Base-by-base conservation (phyloP, 2,329 filamentous ascomycete species). In the Fusarium dimerum region DNA sequence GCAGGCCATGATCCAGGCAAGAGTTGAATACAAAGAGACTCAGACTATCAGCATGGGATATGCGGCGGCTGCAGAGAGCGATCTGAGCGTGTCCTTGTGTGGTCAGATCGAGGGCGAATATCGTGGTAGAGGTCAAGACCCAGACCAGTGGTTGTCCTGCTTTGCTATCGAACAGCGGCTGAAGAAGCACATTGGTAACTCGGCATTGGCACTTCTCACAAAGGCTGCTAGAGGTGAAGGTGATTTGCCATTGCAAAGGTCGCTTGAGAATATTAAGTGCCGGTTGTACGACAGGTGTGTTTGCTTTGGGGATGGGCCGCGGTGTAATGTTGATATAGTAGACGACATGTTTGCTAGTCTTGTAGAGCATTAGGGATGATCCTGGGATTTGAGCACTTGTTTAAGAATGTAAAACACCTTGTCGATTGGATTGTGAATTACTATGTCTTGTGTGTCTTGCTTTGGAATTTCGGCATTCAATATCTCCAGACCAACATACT, bases 401-500 rank as follows among this genome's bases (percentile, higher is more conserved):
- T 26, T 26, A 26, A 26, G 4, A 7, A 5, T 26, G 20, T 26
- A 26, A 26, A 26, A 26, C 20, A 26, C 4, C 7, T 26, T 26
- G 20, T 26, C 7, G 20, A 26, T 26, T 26, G 20, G 7, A 7
- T 26, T 26, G 20, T 26, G 20, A 26, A 7, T 26, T 26, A 26
- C 20, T 26, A 26, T 26, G 20, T 26, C 20, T 26, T 26, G 7
- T 26, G 20, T 26, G 5, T 26, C 4, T 26, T 26, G 7, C 20
- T 7, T 7, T 26, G 20, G 7, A 7, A 7, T 26, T 26, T 85
- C 0, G 75, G 70, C 2, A 68, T 85, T 0, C 73, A 76, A 30
- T 73, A 71, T n/a, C 54, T 86, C 0, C 83, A 86, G 52, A 74
- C 66, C 0, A 69, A 71, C 7, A 64, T 78, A 3, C 63, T 81